A percentile compares a stretch with the other conserved stretches of the same genome.
Evolutionary conservation across 2,329 filamentous ascomycete species (phyloP).

Genomic region (Xylariaceae sp.): DNA sequence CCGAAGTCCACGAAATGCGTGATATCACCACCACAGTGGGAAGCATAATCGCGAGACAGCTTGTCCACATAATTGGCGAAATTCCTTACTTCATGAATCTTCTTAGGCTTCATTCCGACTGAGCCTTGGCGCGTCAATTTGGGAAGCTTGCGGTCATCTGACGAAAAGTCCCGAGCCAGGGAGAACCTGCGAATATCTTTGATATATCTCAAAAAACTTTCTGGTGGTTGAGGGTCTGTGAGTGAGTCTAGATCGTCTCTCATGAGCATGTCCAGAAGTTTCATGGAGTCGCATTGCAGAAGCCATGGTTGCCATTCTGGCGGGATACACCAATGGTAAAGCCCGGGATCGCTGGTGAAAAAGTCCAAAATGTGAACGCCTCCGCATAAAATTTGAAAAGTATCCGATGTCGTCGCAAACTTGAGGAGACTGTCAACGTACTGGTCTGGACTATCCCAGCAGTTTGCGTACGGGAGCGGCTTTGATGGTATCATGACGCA

Average conservation of each 20-base stretch:
- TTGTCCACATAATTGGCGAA: conserved; percentile 80
- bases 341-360: conserved; percentile 77
- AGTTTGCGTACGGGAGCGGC: conserved; percentile 63
- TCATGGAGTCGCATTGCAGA: conserved; percentile 63
- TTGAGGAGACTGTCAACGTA: conserved; percentile 76
- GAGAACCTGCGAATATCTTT: conserved; percentile 65
- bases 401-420: conserved; percentile 68
- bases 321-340: conserved; percentile 75
- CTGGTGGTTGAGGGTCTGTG: conserved; percentile 35
- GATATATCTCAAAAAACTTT: conserved; percentile 67
- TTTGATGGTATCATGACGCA: conserved; percentile 46
- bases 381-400: conserved; percentile 87
- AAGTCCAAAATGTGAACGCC: conserved; percentile 98
- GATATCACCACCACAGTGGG: conserved; percentile 54
- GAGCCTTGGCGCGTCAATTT: conserved; percentile 67
- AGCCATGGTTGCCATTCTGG: conserved; percentile 80
- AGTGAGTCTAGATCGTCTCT: conserved; percentile 61
- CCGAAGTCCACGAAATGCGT: conserved; percentile 94
- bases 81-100: conserved; percentile 86
- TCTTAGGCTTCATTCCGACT: conserved; percentile 94
- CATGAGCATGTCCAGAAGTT: conserved; percentile 76
- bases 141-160: conserved; percentile 41
- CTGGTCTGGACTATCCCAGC: conserved; percentile 66
- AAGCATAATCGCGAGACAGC: conserved; percentile 54
- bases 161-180: conserved; percentile 57